Conservation (phyloP, 1,139 yeast species). For the Candida sanyaensis region DNA sequence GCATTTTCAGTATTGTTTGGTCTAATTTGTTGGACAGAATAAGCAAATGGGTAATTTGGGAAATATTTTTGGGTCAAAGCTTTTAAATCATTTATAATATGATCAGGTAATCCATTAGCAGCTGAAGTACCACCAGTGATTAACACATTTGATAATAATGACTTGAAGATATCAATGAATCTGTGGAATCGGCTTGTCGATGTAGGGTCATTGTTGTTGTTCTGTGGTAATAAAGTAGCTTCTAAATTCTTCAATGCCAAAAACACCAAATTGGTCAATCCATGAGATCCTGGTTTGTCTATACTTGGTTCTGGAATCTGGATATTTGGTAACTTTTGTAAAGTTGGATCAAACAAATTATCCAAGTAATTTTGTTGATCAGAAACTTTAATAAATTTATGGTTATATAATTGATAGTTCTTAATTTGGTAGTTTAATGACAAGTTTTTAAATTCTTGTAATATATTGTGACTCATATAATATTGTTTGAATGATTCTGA, state of each 20-base stretch:
- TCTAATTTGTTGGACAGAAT: slow-evolving; percentile 20
- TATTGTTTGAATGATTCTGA: slow-evolving; percentile 52
- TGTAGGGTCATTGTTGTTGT: slow-evolving; percentile 19
- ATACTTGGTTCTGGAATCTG: slow-evolving; percentile 39
- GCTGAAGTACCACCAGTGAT: slow-evolving; percentile 68
- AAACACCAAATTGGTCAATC: slow-evolving; percentile 42
- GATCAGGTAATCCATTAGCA: slow-evolving; percentile 60
- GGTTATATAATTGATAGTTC: slow-evolving; percentile 52
- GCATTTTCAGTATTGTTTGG: slow-evolving; percentile 22
- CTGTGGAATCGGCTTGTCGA: slow-evolving; percentile 32
- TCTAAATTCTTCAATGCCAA: slow-evolving; percentile 40
- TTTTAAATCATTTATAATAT: slow-evolving; percentile 60
- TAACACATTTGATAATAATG: slow-evolving; percentile 57
- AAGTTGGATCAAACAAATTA: slow-evolving; percentile 56
- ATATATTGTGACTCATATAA: slow-evolving; percentile 41
- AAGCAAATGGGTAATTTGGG: slow-evolving; percentile 47
- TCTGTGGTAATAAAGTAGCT: slow-evolving; percentile 28
- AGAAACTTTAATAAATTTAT: slow-evolving; percentile 36
- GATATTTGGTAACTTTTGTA: slow-evolving; percentile 32
- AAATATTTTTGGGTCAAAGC: slow-evolving; percentile 46
- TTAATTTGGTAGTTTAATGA: slow-evolving; percentile 22
- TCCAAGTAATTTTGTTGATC: slow-evolving; percentile 49
- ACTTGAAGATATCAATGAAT: slow-evolving; percentile 44
- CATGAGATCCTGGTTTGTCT: slow-evolving; percentile 43
- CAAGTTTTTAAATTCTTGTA: slow-evolving; percentile 38